Percentiles rank a stretch among this genome's conserved stretches.
Conservation (phyloP, 139 green algal species). For the Coccomyxa sp. region DNA sequence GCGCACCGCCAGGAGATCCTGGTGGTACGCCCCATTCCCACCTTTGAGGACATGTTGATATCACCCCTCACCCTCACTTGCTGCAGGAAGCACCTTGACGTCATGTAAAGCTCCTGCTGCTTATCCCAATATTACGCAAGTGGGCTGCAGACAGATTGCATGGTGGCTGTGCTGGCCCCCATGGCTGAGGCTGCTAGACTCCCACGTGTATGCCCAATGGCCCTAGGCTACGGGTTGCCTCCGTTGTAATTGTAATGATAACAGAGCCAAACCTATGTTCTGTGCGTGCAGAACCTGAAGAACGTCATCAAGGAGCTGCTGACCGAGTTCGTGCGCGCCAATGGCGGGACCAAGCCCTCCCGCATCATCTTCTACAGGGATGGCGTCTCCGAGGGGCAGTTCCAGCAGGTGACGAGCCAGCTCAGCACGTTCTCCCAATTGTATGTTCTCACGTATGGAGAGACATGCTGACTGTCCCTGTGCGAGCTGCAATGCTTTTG, state of each 20-base stretch:
- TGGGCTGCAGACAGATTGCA: background rate
- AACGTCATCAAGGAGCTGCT: constrained; percentile 42
- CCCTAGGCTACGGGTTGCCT: no score
- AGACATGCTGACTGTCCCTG: no score
- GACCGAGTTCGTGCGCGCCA: constrained; percentile 35
- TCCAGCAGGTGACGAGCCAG: background rate
- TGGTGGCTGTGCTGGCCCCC: background rate
- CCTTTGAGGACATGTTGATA: background rate
- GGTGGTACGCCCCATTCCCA: background rate
- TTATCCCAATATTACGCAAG: no score
- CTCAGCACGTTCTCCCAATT: no score
- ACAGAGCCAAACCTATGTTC: background rate
- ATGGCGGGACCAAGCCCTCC: constrained; percentile 29
- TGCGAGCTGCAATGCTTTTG: no score
- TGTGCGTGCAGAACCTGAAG: constrained; percentile 43
- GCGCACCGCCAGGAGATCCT: constrained; percentile 43
- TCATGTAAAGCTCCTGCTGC: no score
- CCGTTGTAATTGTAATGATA: background rate
- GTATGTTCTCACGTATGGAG: background rate
- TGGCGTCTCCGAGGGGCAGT: background rate
- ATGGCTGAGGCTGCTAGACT: no score
- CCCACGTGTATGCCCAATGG: no score
- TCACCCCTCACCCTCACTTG: background rate
- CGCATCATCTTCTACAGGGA: constrained; percentile 36
- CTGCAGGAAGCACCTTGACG: background rate